phyloP scores from a whole-genome alignment of 1,284 basidiomycete species.

The Fomitopsis palustris region DNA sequence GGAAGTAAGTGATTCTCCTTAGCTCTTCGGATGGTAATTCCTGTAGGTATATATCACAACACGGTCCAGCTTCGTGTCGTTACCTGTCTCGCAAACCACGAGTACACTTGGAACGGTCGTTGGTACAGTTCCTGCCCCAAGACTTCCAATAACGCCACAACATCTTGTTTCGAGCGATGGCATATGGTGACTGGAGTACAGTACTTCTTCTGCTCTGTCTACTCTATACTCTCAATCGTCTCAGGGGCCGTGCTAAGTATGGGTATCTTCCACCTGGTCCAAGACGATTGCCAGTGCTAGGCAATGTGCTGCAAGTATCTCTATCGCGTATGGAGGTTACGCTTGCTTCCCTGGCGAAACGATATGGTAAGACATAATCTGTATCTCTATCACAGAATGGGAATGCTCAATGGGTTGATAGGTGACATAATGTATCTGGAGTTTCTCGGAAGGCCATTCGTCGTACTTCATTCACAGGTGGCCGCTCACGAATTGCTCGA shows the following conservation, averaged over 20 bases:
- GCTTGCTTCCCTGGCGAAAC: background rate
- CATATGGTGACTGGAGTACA: too few relatives aligned
- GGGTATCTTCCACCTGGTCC: background rate
- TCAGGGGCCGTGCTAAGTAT: background rate
- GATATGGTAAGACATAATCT: slow-evolving; percentile 2
- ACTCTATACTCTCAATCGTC: background rate
- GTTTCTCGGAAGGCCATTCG: background rate
- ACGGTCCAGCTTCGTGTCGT: too few relatives aligned
- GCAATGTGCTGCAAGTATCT: background rate
- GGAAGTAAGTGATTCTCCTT: too few relatives aligned
- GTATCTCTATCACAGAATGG: too few relatives aligned
- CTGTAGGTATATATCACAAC: too few relatives aligned
- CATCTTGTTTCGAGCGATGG: too few relatives aligned
- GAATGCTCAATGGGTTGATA: background rate
- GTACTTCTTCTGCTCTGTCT: background rate
- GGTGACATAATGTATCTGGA: slow-evolving; percentile 4
- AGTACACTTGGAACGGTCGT: too few relatives aligned
- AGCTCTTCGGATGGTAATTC: too few relatives aligned
- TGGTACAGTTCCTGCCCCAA: too few relatives aligned
- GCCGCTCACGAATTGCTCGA: background rate
- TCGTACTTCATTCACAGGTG: background rate
- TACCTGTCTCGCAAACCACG: too few relatives aligned
- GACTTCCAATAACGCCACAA: too few relatives aligned
- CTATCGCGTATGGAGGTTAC: background rate
- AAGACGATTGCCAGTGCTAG: background rate